Evolutionary conservation across 2,329 filamentous ascomycete genomes (phyloP).

Genomic region (Microcyclosporella mali): DNA sequence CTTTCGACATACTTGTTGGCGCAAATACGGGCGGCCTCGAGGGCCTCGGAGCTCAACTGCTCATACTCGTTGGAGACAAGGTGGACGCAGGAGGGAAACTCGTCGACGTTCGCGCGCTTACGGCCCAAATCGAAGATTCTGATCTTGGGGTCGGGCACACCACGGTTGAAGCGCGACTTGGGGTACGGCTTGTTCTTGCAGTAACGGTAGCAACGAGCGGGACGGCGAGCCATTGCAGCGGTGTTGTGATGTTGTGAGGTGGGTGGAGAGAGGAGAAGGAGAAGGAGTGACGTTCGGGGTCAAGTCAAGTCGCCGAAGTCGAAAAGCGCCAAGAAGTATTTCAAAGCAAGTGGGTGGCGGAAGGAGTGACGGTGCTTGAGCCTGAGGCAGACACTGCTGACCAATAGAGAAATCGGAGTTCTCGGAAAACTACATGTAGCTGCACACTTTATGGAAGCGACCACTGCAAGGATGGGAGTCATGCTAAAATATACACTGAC

Average conservation of each 20-base stretch:
- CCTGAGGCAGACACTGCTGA: too few relatives aligned
- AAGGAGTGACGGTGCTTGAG: background rate
- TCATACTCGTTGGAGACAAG: slow-evolving; percentile 99
- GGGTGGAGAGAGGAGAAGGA: slow-evolving; percentile 30
- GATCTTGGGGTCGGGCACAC: slow-evolving; percentile 67
- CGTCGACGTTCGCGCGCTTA: slow-evolving; percentile 97
- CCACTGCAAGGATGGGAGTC: too few relatives aligned
- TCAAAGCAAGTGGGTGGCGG: slow-evolving; percentile 1
- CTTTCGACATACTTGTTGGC: slow-evolving; percentile 78
- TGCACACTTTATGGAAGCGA: too few relatives aligned
- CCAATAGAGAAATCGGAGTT: too few relatives aligned
- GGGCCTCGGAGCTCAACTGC: slow-evolving; percentile 98
- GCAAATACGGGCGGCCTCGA: slow-evolving; percentile 99
- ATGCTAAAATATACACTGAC: too few relatives aligned
- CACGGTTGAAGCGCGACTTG: slow-evolving; percentile 99
- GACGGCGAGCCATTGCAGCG: slow-evolving; percentile 98
- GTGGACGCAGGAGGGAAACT: slow-evolving; percentile 99
- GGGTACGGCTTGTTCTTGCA: slow-evolving; percentile 99
- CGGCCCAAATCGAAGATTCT: slow-evolving; percentile 43
- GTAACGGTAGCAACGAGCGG: slow-evolving; percentile 95
- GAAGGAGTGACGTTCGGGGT: slow-evolving; percentile 6
- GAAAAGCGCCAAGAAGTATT: background rate
- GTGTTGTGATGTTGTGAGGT: slow-evolving; percentile 50
- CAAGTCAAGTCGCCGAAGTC: background rate
- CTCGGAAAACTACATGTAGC: too few relatives aligned